Evolutionary conservation across 768 basidiomycete genomes (phyloP).

Genomic region (Crassisporium funariophilum): DNA sequence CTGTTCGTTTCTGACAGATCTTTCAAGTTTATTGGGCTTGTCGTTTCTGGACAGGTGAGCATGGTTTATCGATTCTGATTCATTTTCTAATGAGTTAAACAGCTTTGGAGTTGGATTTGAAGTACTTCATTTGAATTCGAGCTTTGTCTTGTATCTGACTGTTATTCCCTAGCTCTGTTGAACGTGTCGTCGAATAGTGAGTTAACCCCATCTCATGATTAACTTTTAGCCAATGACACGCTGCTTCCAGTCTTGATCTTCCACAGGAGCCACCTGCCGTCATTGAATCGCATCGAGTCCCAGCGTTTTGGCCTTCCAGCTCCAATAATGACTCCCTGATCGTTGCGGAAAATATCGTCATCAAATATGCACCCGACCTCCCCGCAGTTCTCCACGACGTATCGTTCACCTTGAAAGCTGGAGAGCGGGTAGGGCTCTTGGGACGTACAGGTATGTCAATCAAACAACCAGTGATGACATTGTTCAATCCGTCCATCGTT

Average conservation of each 20-base stretch:
- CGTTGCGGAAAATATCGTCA: slow-evolving; percentile 69
- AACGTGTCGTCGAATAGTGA: slow-evolving; percentile 87
- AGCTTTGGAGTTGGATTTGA: slow-evolving; percentile 72
- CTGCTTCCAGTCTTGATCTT: slow-evolving; percentile 54
- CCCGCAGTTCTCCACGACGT: slow-evolving; percentile 76
- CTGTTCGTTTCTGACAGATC: background rate
- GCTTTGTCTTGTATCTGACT: background rate
- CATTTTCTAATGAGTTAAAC: slow-evolving; percentile 36
- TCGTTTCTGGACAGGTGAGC: slow-evolving; percentile 48
- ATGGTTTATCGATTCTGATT: background rate
- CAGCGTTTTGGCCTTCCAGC: slow-evolving; percentile 92
- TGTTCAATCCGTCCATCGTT: background rate
- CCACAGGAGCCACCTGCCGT: slow-evolving; percentile 84
- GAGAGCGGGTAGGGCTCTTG: slow-evolving; percentile 77
- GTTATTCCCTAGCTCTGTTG: slow-evolving; percentile 64
- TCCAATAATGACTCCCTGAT: slow-evolving; percentile 60
- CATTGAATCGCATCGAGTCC: slow-evolving; percentile 74
- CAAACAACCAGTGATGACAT: no score
- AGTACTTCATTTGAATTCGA: slow-evolving; percentile 46
- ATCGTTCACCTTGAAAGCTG: slow-evolving; percentile 68
- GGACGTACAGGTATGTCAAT: slow-evolving; percentile 71
- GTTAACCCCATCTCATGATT: slow-evolving; percentile 3
- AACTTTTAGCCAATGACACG: background rate
- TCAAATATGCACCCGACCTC: slow-evolving; percentile 85
- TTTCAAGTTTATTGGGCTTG: slow-evolving; percentile 53